Conservation (phyloP, 768 basidiomycete species). For the Phlebiopsis gigantea region DNA sequence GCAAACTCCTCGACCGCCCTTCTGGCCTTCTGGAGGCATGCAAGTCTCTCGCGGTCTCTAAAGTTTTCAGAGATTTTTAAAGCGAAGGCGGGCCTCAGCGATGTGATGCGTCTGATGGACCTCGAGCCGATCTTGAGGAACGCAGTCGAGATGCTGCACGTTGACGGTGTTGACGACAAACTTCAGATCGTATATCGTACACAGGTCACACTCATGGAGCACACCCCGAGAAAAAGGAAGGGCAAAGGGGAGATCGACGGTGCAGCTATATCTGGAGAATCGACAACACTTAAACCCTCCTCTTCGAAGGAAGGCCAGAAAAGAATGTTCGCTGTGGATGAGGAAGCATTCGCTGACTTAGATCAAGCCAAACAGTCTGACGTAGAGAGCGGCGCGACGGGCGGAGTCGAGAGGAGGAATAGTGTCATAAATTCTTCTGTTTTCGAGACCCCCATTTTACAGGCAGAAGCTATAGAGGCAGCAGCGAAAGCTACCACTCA, state of each 20-base stretch:
- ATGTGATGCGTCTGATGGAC: constrained; percentile 23
- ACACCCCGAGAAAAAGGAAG: neutral
- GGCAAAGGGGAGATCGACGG: neutral
- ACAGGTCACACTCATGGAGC: constrained; percentile 11
- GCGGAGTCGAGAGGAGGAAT: too few relatives aligned
- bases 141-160: constrained; percentile 17
- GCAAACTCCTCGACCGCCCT: constrained; percentile 33
- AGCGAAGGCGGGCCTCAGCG: constrained; percentile 18
- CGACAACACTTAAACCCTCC: neutral
- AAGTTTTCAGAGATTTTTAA: constrained; percentile 50
- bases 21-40: constrained; percentile 45
- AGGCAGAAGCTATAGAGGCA: too few relatives aligned
- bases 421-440: too few relatives aligned
- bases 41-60: constrained; percentile 37
- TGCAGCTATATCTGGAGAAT: neutral
- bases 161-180: constrained; percentile 32
- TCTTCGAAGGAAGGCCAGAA: too few relatives aligned
- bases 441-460: too few relatives aligned
- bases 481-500: too few relatives aligned
- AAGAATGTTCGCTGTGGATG: too few relatives aligned
- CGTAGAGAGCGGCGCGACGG: too few relatives aligned
- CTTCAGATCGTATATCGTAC: constrained; percentile 50
- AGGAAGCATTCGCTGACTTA: too few relatives aligned
- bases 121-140: constrained; percentile 30
- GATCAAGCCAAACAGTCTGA: too few relatives aligned